These are phyloP conservation scores for Pleurotus ostreatus DNA, from an alignment of 768 basidiomycete genomes.

Conservation along the genomic window DNA sequence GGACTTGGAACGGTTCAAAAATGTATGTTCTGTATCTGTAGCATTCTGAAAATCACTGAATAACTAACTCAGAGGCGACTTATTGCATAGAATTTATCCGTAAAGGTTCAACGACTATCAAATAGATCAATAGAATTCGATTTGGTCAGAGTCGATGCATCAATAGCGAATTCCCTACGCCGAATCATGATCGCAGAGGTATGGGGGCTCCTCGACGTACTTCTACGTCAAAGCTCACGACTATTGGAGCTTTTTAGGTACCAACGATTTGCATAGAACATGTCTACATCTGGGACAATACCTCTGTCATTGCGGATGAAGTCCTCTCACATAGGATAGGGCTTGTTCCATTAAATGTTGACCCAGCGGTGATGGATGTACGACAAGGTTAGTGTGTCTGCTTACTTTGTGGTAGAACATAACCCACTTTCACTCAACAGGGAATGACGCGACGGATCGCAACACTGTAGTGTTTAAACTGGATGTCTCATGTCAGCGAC, in stretches of 20 bases:
- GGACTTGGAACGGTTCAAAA: constrained; percentile 69
- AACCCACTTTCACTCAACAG: constrained; percentile 22
- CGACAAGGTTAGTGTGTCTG: constrained; percentile 31
- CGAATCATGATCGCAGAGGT: constrained; percentile 95
- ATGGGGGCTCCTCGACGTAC: constrained; percentile 14
- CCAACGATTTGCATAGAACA: constrained; percentile 89
- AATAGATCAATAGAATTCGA: constrained; percentile 90
- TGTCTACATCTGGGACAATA: constrained; percentile 94
- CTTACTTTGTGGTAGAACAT: not conserved
- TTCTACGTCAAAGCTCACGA: constrained; percentile 12
- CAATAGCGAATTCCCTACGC: constrained; percentile 94
- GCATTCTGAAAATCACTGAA: not conserved
- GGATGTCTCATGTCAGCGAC: constrained; percentile 63
- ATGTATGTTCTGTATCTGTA: constrained; percentile 46
- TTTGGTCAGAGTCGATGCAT: constrained; percentile 91
- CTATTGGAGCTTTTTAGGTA: constrained; percentile 45
- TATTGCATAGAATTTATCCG: constrained; percentile 62
- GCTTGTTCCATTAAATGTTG: constrained; percentile 82
- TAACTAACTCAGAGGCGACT: constrained; percentile 13
- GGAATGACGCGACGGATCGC: constrained; percentile 74
- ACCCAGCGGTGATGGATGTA: constrained; percentile 69
- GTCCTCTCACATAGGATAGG: constrained; percentile 89
- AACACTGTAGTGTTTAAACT: constrained; percentile 91
- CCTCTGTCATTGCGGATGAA: constrained; percentile 90
- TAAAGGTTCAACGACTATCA: constrained; percentile 76